Evolutionary conservation across 768 basidiomycete species (phyloP), one percentile per base, ranked within the genome.

Genomic region (Termitomyces bulborhizus): DNA sequence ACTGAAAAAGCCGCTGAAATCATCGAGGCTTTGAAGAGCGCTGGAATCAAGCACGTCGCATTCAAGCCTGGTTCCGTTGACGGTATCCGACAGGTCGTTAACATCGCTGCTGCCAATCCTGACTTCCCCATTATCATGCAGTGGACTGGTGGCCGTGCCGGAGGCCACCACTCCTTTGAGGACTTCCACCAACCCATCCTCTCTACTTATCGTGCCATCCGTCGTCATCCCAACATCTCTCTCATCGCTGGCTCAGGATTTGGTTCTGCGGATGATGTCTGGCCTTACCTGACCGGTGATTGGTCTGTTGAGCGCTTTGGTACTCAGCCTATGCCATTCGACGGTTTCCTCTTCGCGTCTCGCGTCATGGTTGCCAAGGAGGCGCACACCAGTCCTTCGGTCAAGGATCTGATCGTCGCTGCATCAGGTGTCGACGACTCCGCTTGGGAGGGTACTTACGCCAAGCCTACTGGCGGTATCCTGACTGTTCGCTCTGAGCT

Each of bases 351-450:
- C 44, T 97, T 95, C 63, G 97, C 90, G 6, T 90, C 88, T 65
- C 89, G 97, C 53, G 93, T 98, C 68, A 98, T 99, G 96, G 93
- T 98, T 32, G 96, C 97, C 48, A 94, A 93, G 73, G 97, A 99
- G 71, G 93, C 96, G 3, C 96, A 98, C 70, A 98, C 97, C 0
- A 90, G 86, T 62, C 79, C 91, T 2, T 86, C 87, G 6, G 95
- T 99, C 70, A 99, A 98, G 78, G 91, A 98, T 70, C 80, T 99
- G 58, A 98, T 99, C 59, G 88, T 98, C 55, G 90, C 88, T 44
- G 94, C 96, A 1, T 66, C 88, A n/a, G 97, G 97, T 71, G 94
- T 98, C 39, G 80, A 83, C 32, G 94, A 98, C 65, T 80, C 75
- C 50, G 76, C 87, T 54, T 98, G 95, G 93, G 96, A 98, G 68